A percentile compares a stretch with the other conserved stretches of the same genome.
These are phyloP conservation scores for Chenopodium suecicum DNA, from an alignment of 148 eudicot genomes.

Conservation along the genomic window DNA sequence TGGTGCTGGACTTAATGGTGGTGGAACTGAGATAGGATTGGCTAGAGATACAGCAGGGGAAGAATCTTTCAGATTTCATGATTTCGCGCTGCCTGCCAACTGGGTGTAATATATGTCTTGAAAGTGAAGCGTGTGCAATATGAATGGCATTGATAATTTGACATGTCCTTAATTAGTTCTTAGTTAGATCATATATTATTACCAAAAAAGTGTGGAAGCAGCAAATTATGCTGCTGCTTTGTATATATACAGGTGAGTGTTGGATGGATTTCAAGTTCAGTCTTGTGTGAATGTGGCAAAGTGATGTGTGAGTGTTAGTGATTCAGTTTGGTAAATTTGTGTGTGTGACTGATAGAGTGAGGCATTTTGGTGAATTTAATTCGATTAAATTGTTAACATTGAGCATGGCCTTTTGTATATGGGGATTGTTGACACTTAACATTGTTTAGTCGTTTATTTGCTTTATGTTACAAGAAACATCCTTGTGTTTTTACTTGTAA, in stretches of 20 bases:
- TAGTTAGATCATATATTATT: not conserved
- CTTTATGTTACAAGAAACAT: no score
- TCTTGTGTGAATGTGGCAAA: not conserved
- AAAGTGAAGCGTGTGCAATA: not conserved
- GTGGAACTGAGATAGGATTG: constrained; percentile 25
- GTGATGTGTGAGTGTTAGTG: no score
- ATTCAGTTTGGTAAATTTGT: no score
- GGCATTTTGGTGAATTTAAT: not conserved
- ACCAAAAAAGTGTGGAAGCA: not conserved
- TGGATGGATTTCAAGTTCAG: not conserved
- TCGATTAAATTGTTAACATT: not conserved
- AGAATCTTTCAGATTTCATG: constrained; percentile 60
- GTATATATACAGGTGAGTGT: not conserved
- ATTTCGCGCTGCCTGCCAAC: constrained; percentile 47
- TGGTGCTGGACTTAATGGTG: constrained; percentile 13
- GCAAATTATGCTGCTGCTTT: not conserved
- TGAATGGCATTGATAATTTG: not conserved
- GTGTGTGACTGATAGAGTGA: not conserved
- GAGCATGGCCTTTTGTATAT: no score
- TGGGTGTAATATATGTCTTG: constrained; percentile 41
- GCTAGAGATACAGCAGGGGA: constrained; percentile 69
- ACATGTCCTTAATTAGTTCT: not conserved
- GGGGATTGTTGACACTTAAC: no score
- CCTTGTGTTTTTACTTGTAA: no score
- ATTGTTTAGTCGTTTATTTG: no score